Evolutionary conservation across 768 basidiomycete genomes (phyloP).

Genomic region (Psilocybe cyanescens): DNA sequence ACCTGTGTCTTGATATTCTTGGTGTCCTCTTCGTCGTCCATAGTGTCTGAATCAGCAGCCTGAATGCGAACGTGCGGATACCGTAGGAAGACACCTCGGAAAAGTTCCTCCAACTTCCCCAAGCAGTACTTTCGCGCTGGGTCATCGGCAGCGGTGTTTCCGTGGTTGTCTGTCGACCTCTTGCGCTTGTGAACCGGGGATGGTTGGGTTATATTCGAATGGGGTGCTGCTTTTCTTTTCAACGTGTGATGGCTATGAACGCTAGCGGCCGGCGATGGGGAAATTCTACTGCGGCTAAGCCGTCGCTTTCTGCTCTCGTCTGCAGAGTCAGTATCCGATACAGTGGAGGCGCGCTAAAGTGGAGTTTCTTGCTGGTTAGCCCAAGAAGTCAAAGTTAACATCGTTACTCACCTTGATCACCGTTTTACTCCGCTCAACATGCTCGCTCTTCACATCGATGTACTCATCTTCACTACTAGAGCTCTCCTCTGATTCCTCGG

Average conservation of each 20-base stretch:
- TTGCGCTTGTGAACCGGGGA: slow-evolving; percentile 29
- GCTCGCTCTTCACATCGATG: slow-evolving; percentile 47
- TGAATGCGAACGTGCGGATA: slow-evolving; percentile 57
- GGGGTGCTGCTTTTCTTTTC: slow-evolving; percentile 60
- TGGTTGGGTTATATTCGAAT: slow-evolving; percentile 28
- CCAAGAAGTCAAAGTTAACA: slow-evolving; percentile 9
- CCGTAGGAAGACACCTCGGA: slow-evolving; percentile 69
- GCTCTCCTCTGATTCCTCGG: slow-evolving; percentile 53
- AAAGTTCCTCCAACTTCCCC: slow-evolving; percentile 72
- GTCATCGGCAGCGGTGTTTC: slow-evolving; percentile 56
- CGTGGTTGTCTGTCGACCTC: slow-evolving; percentile 14
- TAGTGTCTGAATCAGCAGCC: slow-evolving; percentile 15
- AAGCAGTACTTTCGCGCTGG: slow-evolving; percentile 81
- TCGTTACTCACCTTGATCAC: slow-evolving; percentile 44
- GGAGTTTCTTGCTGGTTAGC: slow-evolving; percentile 39
- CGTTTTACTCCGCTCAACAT: slow-evolving; percentile 35
- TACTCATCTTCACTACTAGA: slow-evolving; percentile 75
- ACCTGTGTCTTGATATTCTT: slow-evolving; percentile 17
- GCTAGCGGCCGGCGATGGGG: slow-evolving; percentile 34
- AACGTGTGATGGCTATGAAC: slow-evolving; percentile 27
- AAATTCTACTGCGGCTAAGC: slow-evolving; percentile 31
- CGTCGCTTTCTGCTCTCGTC: slow-evolving; percentile 39
- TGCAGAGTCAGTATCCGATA: slow-evolving; percentile 44
- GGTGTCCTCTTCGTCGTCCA: slow-evolving; percentile 3
- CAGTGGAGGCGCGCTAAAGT: slow-evolving; percentile 35